phyloP scores from a whole-genome alignment of 768 basidiomycete species.

The Lactifluus echinatus region DNA sequence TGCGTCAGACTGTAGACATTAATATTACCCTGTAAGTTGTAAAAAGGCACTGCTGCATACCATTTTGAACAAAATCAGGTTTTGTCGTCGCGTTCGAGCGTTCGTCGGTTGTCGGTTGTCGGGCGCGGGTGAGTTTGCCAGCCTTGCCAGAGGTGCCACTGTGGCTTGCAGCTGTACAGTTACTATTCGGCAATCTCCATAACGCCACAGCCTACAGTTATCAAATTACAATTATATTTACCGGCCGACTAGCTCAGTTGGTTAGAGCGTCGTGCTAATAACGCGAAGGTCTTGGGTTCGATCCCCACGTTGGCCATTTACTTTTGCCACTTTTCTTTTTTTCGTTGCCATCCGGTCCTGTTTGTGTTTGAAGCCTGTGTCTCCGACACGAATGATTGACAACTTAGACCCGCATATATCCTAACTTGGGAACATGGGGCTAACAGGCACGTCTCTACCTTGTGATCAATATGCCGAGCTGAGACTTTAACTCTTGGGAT shows the following conservation, averaged over 20 bases:
- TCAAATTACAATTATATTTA: neutral
- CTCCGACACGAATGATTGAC: too few species aligned
- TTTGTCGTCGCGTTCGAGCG: neutral
- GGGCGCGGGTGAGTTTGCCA: neutral
- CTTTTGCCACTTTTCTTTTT: too few species aligned
- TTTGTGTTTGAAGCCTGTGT: too few species aligned
- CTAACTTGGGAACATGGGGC: too few species aligned
- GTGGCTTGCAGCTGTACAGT: constrained; percentile 4
- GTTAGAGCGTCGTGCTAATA: constrained; percentile 91
- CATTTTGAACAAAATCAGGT: neutral
- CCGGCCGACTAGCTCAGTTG: constrained; percentile 86
- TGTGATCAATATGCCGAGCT: neutral
- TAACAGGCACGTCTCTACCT: neutral
- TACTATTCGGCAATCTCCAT: neutral
- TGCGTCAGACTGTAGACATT: constrained; percentile 60
- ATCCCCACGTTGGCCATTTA: constrained; percentile 24
- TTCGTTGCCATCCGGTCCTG: too few species aligned
- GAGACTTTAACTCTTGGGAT: too few species aligned
- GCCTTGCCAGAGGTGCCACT: neutral
- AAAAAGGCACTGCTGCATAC: neutral
- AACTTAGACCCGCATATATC: too few species aligned
- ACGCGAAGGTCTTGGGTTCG: constrained; percentile 27
- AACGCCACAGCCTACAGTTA: neutral
- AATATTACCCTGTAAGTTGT: neutral
- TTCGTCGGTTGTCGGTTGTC: neutral